A percentile compares a stretch with the other conserved stretches of the same genome.
These are phyloP conservation scores for Turnera subulata DNA, from an alignment of 345 rosid genomes.

Conservation along the genomic window DNA sequence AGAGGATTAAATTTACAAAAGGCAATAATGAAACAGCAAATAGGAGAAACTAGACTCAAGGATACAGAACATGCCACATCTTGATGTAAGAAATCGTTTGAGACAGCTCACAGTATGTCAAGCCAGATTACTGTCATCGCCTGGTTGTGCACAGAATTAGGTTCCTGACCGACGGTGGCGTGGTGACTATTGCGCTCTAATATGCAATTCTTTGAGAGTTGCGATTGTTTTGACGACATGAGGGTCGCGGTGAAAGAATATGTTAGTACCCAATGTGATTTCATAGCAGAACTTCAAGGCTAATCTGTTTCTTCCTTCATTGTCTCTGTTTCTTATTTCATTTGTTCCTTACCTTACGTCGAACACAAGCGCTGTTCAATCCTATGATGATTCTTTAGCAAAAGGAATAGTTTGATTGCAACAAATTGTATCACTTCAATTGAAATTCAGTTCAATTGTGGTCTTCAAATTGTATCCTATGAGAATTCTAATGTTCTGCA, in stretches of 20 bases:
- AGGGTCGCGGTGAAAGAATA: constrained; percentile 64
- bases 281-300: background rate
- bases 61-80: too few species aligned
- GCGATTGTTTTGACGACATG: constrained; percentile 54
- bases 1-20: too few species aligned
- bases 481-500: too few species aligned
- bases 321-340: background rate
- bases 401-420: background rate
- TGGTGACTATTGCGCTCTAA: too few species aligned
- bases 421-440: background rate
- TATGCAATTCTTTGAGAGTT: constrained; percentile 52
- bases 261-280: constrained; percentile 8
- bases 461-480: background rate
- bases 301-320: background rate
- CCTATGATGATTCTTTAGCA: background rate
- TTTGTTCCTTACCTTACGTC: background rate
- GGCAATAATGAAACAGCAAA: too few species aligned
- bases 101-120: too few species aligned
- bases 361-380: constrained; percentile 21
- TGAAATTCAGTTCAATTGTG: too few species aligned
- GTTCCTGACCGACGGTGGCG: constrained; percentile 21
- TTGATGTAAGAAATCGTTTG: too few species aligned
- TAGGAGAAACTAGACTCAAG: too few species aligned
- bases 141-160: constrained; percentile 12
- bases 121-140: constrained; percentile 12